phyloP scores from a whole-genome alignment of 192 early-diverging fungal species.

The Entomortierella chlamydospora region DNA sequence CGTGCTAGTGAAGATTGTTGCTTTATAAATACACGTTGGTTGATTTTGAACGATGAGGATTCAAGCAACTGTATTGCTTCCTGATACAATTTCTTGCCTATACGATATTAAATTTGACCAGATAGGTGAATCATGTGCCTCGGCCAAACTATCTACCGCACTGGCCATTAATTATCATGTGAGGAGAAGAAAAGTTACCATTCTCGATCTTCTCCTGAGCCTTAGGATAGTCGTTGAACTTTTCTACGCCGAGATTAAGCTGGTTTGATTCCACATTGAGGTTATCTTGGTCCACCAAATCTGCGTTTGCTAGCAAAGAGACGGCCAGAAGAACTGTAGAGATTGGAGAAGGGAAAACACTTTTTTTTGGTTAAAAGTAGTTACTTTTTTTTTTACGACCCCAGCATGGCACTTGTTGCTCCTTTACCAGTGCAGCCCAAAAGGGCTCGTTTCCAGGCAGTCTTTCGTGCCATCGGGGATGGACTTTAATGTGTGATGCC shows the following conservation, averaged over 20 bases:
- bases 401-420: no score
- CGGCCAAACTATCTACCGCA: not conserved
- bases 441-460: slow-evolving; percentile 26
- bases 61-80: slow-evolving; percentile 29
- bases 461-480: slow-evolving; percentile 24
- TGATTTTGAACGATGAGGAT: slow-evolving; percentile 8
- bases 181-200: not conserved
- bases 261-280: not conserved
- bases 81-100: slow-evolving; percentile 36
- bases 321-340: slow-evolving; percentile 18
- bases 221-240: slow-evolving; percentile 15
- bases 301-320: slow-evolving; percentile 1
- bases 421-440: slow-evolving; percentile 40
- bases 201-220: slow-evolving; percentile 17
- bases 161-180: not conserved
- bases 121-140: not conserved
- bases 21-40: slow-evolving; percentile 39
- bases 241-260: slow-evolving; percentile 23
- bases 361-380: no score
- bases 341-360: no score
- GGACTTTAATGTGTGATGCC: not conserved
- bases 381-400: no score
- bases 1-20: slow-evolving; percentile 29
- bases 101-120: not conserved
- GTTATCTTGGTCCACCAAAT: not conserved